A percentile compares a stretch with the other conserved stretches of the same genome.
Conservation (phyloP, 352 stramenopile species). For the Achlya hypogyna region DNA sequence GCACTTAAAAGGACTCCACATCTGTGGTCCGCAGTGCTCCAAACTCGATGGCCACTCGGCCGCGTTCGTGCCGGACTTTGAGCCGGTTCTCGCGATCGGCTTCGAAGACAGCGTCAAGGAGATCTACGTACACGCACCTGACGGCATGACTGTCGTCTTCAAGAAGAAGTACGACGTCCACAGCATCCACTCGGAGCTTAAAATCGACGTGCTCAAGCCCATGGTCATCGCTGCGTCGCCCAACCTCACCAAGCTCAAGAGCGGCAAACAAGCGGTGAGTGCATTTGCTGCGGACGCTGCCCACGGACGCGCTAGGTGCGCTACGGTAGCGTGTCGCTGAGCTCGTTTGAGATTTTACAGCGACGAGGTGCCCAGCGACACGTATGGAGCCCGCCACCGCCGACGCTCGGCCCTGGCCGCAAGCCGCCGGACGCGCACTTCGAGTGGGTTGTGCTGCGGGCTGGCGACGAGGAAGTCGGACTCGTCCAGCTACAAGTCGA, state of each 20-base stretch:
- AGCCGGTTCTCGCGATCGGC: slow-evolving; percentile 22
- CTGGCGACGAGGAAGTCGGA: slow-evolving; percentile 28
- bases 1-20: slow-evolving; percentile 24
- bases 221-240: slow-evolving; percentile 7
- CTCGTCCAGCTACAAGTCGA: slow-evolving; percentile 23
- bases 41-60: slow-evolving; percentile 24
- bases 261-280: slow-evolving; percentile 22
- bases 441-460: slow-evolving; percentile 23
- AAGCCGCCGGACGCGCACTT: slow-evolving; percentile 20
- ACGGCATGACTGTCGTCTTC: slow-evolving; percentile 21
- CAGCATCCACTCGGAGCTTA: slow-evolving; percentile 24
- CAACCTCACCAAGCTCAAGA: slow-evolving; percentile 11
- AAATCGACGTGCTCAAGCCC: slow-evolving; percentile 24
- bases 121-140: slow-evolving; percentile 12
- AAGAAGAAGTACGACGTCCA: slow-evolving; percentile 29
- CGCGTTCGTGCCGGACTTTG: slow-evolving; percentile 24
- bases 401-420: slow-evolving; percentile 23
- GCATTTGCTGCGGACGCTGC: background rate
- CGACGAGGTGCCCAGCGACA: slow-evolving; percentile 15
- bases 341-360: slow-evolving; percentile 27
- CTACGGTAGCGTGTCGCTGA: slow-evolving; percentile 19
- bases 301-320: slow-evolving; percentile 4
- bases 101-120: slow-evolving; percentile 29
- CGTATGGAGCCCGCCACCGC: slow-evolving; percentile 21
- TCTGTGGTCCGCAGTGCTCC: slow-evolving; percentile 28